Evolutionary conservation across 2,329 filamentous ascomycete species (phyloP).

Genomic region (Drechslerella stenobrocha): DNA sequence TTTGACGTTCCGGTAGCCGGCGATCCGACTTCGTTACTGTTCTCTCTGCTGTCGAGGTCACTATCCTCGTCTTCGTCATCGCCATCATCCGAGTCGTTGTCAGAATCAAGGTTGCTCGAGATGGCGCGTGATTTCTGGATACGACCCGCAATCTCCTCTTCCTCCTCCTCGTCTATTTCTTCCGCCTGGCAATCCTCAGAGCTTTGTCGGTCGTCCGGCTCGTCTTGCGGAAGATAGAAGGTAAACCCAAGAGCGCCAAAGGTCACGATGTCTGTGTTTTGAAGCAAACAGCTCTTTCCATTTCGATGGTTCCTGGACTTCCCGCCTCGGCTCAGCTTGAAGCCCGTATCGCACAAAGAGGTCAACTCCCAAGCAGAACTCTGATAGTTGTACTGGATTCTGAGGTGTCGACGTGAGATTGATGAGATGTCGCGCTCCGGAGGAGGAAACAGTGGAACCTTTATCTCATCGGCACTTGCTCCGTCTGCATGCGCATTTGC

Average conservation of each 20-base stretch:
- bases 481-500: neutral
- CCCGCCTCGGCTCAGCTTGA: conserved; percentile 11
- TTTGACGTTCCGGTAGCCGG: conserved; percentile 48
- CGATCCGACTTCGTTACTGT: conserved; percentile 49
- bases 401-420: conserved; percentile 27
- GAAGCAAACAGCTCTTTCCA: conserved; percentile 7
- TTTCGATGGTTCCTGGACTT: conserved; percentile 31
- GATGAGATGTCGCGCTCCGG: conserved; percentile 11
- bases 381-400: conserved; percentile 36
- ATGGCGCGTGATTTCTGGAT: conserved; percentile 33
- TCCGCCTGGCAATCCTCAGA: conserved; percentile 32
- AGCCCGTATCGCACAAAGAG: conserved; percentile 27
- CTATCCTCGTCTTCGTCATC: conserved; percentile 49
- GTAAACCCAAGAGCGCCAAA: conserved; percentile 46
- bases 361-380: conserved; percentile 20
- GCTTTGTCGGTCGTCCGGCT: conserved; percentile 16
- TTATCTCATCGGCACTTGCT: conserved; percentile 18
- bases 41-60: conserved; percentile 39
- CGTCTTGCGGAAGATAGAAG: conserved; percentile 47
- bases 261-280: conserved; percentile 18
- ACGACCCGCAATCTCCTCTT: conserved; percentile 22
- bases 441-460: conserved; percentile 21
- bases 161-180: conserved; percentile 47
- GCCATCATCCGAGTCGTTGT: conserved; percentile 35
- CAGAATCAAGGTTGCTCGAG: conserved; percentile 18